phyloP scores from a whole-genome alignment of 768 basidiomycete genomes.

The Chalciporus chontae region DNA sequence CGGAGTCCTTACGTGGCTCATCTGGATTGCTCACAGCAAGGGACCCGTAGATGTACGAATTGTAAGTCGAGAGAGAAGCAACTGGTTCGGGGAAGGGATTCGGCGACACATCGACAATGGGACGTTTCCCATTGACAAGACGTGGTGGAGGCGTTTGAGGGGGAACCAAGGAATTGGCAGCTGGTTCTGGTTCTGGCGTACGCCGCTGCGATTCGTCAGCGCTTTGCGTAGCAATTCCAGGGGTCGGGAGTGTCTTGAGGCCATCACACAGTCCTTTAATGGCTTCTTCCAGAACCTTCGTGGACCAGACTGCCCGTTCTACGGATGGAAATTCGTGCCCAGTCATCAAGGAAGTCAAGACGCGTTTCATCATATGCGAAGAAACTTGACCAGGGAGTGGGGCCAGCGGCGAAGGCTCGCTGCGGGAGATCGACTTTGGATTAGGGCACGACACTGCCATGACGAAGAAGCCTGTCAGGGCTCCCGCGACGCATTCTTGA shows the following conservation, averaged over 20 bases:
- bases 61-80: constrained; percentile 58
- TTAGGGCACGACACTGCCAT: constrained; percentile 42
- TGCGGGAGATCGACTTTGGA: constrained; percentile 7
- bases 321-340: constrained; percentile 74
- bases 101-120: constrained; percentile 50
- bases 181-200: constrained; percentile 40
- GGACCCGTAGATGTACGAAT: constrained; percentile 57
- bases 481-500: constrained; percentile 89
- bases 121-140: constrained; percentile 24
- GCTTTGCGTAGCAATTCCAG: constrained; percentile 12
- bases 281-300: constrained; percentile 64
- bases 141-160: constrained; percentile 53
- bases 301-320: constrained; percentile 63
- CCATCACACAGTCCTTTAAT: constrained; percentile 73
- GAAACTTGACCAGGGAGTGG: constrained; percentile 63
- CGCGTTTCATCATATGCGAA: constrained; percentile 61
- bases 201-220: constrained; percentile 28
- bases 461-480: constrained; percentile 93
- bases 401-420: constrained; percentile 41
- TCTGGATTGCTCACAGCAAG: constrained; percentile 48
- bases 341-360: constrained; percentile 64
- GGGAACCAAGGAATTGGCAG: constrained; percentile 33
- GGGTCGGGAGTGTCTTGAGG: constrained; percentile 32
- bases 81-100: constrained; percentile 68
- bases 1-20: constrained; percentile 23